phyloP scores from a whole-genome alignment of 805 yeast species.

The Tetrapisispora arboricola region DNA sequence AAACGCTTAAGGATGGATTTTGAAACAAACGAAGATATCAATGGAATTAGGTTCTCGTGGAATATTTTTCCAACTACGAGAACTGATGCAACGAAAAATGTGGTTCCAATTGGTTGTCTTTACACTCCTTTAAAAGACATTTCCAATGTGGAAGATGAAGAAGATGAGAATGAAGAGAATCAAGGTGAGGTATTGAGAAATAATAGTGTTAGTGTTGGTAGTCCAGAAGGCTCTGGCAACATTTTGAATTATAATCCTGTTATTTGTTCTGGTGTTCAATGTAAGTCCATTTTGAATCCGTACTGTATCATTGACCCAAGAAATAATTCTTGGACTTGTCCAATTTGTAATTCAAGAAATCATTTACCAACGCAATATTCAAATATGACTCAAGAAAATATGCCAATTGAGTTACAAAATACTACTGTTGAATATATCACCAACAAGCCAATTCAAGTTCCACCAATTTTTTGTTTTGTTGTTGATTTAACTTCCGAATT shows the following conservation, averaged over 20 bases:
- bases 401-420: slow-evolving; percentile 69
- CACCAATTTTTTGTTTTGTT: slow-evolving; percentile 76
- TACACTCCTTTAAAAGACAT: slow-evolving; percentile 84
- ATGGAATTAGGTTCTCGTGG: slow-evolving; percentile 68
- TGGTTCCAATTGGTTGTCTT: slow-evolving; percentile 84
- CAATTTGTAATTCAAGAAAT: slow-evolving; percentile 65
- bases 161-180: not conserved
- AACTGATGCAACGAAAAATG: slow-evolving; percentile 78
- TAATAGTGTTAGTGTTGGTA: not conserved
- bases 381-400: slow-evolving; percentile 57
- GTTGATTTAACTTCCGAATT: slow-evolving; percentile 83
- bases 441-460: slow-evolving; percentile 64
- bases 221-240: slow-evolving; percentile 26
- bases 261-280: slow-evolving; percentile 57
- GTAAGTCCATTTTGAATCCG: slow-evolving; percentile 80
- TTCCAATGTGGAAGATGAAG: slow-evolving; percentile 1
- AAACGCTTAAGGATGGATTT: slow-evolving; percentile 25
- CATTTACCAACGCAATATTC: slow-evolving; percentile 73
- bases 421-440: slow-evolving; percentile 79
- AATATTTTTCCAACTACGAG: slow-evolving; percentile 79
- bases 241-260: slow-evolving; percentile 82
- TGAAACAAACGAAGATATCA: slow-evolving; percentile 55
- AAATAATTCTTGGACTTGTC: slow-evolving; percentile 72
- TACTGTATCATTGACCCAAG: slow-evolving; percentile 68
- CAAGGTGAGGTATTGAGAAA: slow-evolving; percentile 39